A percentile compares a stretch with the other conserved stretches of the same genome.
phyloP scores from a whole-genome alignment of 441 rosid species.

The Dalechampia spathulata region DNA sequence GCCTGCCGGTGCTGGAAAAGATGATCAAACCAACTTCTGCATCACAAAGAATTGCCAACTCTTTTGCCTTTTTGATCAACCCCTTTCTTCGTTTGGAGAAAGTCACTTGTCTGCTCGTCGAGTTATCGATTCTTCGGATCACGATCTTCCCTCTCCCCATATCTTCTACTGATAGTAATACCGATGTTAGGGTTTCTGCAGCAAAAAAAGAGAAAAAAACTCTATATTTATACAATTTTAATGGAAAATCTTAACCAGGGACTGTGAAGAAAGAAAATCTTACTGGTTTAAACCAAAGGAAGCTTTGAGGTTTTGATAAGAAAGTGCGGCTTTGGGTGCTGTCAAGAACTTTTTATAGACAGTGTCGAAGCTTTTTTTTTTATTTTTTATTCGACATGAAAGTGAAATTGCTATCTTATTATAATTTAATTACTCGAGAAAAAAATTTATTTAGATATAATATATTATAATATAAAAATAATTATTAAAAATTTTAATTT shows the following conservation, averaged over 20 bases:
- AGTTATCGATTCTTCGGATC: too few species aligned
- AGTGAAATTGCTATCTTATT: too few species aligned
- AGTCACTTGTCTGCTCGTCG: conserved; percentile 55
- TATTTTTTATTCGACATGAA: background rate
- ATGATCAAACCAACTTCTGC: conserved; percentile 47
- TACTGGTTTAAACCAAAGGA: conserved; percentile 1
- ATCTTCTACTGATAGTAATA: background rate
- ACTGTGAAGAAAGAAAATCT: background rate
- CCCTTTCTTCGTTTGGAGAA: conserved; percentile 56
- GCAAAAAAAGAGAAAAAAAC: background rate
- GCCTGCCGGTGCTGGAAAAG: too few species aligned
- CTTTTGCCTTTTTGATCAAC: conserved; percentile 50
- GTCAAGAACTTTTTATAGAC: background rate
- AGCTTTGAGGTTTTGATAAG: background rate
- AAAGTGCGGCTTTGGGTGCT: background rate
- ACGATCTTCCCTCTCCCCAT: conserved; percentile 62
- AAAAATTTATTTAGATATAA: too few species aligned
- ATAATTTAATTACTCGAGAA: too few species aligned
- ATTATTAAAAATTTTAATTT: too few species aligned
- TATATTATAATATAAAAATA: too few species aligned
- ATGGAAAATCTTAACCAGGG: background rate
- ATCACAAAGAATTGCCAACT: conserved; percentile 54
- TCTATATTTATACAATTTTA: background rate
- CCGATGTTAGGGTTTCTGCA: conserved; percentile 20
- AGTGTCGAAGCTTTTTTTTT: background rate